These are phyloP conservation scores for Suillus cothurnatus DNA, from an alignment of 768 basidiomycete genomes.

Conservation along the genomic window DNA sequence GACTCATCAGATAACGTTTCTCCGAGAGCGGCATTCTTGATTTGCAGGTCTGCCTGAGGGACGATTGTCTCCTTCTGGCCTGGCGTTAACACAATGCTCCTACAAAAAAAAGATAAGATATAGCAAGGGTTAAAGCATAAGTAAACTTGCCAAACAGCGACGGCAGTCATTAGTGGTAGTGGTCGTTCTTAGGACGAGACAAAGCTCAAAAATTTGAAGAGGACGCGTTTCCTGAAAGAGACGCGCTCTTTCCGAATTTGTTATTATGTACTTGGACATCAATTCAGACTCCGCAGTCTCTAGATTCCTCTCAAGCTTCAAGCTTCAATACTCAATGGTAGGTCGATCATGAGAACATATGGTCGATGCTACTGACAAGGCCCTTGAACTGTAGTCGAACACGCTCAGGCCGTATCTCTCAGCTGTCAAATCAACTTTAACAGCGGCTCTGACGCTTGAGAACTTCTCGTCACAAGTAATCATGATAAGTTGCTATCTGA, in stretches of 20 bases:
- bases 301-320: neutral
- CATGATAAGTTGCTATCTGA: conserved; percentile 10
- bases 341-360: conserved; percentile 26
- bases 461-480: conserved; percentile 95
- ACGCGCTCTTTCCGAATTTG: conserved; percentile 6
- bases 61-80: conserved; percentile 58
- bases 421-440: conserved; percentile 93
- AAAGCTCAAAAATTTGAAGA: conserved; percentile 20
- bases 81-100: conserved; percentile 64
- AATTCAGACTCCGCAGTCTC: conserved; percentile 49
- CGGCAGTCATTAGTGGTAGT: conserved; percentile 49
- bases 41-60: conserved; percentile 67
- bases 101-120: conserved; percentile 30
- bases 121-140: conserved; percentile 11
- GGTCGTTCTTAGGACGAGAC: conserved; percentile 12
- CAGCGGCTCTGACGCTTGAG: conserved; percentile 96
- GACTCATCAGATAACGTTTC: conserved; percentile 64
- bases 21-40: conserved; percentile 84
- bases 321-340: conserved; percentile 47
- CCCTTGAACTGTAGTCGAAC: conserved; percentile 69
- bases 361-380: conserved; percentile 13
- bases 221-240: conserved; percentile 12
- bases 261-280: neutral
- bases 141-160: conserved; percentile 65
- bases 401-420: conserved; percentile 94